phyloP scores from a whole-genome alignment of 192 early-diverging fungal genomes.

The Thoreauomyces humboldtii region DNA sequence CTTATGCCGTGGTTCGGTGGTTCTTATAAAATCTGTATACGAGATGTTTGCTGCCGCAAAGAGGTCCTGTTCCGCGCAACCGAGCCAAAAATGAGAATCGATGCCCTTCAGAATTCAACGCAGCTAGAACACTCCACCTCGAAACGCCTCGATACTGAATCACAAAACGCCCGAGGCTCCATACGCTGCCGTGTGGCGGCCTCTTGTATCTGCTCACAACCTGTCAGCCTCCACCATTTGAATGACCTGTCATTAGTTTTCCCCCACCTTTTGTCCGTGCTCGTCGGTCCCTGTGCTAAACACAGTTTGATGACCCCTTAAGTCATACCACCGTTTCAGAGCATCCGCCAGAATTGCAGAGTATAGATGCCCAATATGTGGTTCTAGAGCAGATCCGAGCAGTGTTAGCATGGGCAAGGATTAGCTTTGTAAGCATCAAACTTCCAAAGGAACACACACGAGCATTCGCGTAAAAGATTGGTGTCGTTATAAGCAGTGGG shows the following conservation, averaged over 20 bases:
- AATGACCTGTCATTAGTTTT: neutral
- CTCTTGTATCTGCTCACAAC: constrained; percentile 74
- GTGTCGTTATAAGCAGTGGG: constrained; percentile 53
- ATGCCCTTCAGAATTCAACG: neutral
- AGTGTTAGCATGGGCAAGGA: neutral
- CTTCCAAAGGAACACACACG: constrained; percentile 35
- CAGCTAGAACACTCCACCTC: constrained; percentile 35
- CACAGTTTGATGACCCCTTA: constrained; percentile 62
- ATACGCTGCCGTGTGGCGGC: constrained; percentile 64
- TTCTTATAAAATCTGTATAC: constrained; percentile 83
- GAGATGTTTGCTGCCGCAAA: constrained; percentile 69
- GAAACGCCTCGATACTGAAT: constrained; percentile 65
- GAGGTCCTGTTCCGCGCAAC: constrained; percentile 47
- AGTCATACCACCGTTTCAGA: constrained; percentile 67
- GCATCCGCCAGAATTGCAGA: constrained; percentile 83
- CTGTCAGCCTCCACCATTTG: neutral
- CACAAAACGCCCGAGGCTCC: constrained; percentile 75
- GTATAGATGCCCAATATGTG: constrained; percentile 95
- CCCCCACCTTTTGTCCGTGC: constrained; percentile 85
- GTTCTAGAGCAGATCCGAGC: constrained; percentile 45
- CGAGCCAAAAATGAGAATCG: too few relatives aligned
- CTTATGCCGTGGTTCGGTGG: constrained; percentile 75
- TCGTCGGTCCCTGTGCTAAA: constrained; percentile 88
- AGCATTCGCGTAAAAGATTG: constrained; percentile 89
- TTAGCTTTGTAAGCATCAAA: neutral